Conservation (phyloP, 768 basidiomycete genomes). For the Candolleomyces efflorescens region DNA sequence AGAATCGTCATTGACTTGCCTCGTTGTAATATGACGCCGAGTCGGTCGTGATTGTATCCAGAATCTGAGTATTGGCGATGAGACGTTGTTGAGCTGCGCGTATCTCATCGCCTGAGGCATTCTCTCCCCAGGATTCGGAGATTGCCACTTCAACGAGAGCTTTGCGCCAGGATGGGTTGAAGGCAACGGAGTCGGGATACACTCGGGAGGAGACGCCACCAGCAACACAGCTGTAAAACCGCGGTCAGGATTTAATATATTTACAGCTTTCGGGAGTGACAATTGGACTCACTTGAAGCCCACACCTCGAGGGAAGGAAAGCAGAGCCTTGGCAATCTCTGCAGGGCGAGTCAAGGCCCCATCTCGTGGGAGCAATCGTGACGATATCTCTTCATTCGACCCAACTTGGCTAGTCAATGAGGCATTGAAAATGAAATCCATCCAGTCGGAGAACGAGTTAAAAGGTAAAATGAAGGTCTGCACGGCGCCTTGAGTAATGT, state of each 20-base stretch:
- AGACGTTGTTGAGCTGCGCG: conserved; percentile 12
- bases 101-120: conserved; percentile 18
- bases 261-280: neutral
- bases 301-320: conserved; percentile 14
- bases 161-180: conserved; percentile 47
- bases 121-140: conserved; percentile 25
- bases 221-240: conserved; percentile 30
- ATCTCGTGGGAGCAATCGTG: conserved; percentile 29
- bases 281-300: conserved; percentile 19
- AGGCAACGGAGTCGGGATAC: conserved; percentile 34
- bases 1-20: conserved; percentile 19
- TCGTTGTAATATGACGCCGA: conserved; percentile 48
- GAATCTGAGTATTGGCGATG: conserved; percentile 12
- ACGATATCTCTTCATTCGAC: conserved; percentile 22
- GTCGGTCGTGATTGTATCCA: conserved; percentile 26
- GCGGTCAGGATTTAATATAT: neutral
- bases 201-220: conserved; percentile 39
- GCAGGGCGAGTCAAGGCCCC: conserved; percentile 11
- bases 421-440: neutral
- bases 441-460: conserved; percentile 16
- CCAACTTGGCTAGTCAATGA: conserved; percentile 16
- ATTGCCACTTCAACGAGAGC: conserved; percentile 28
- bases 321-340: conserved; percentile 19
- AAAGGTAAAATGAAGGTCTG: conserved; percentile 16
- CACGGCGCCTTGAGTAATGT: conserved; percentile 10